These are phyloP conservation scores for Leccinellum luteum DNA, from an alignment of 768 basidiomycete species.

Conservation along the genomic window DNA sequence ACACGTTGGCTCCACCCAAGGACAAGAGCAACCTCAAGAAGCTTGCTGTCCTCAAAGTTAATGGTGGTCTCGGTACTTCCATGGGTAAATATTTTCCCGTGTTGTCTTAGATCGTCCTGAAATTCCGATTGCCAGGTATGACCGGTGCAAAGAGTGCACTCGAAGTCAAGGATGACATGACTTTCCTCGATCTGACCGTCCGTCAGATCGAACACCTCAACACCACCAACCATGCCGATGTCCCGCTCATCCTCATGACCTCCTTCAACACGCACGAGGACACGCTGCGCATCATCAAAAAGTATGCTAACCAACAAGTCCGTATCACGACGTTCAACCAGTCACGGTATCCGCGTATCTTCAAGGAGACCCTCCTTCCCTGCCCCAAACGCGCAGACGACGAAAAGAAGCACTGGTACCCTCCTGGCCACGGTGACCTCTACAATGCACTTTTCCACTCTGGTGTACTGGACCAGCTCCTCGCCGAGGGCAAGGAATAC, in stretches of 20 bases:
- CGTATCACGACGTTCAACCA: conserved; percentile 72
- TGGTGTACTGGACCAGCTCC: conserved; percentile 68
- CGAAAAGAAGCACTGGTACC: conserved; percentile 75
- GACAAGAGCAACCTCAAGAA: conserved; percentile 56
- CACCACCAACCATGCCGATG: conserved; percentile 57
- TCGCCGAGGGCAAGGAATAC: conserved; percentile 73
- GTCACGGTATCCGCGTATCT: conserved; percentile 71
- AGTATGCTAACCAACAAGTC: conserved; percentile 77
- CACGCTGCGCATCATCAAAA: conserved; percentile 74
- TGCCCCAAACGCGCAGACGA: conserved; percentile 53
- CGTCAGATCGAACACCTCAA: conserved; percentile 71
- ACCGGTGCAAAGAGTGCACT: conserved; percentile 68
- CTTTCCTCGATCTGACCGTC: conserved; percentile 64
- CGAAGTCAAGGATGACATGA: conserved; percentile 73
- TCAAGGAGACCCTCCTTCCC: conserved; percentile 65
- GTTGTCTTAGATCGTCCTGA: conserved; percentile 1
- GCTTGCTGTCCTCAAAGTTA: conserved; percentile 76
- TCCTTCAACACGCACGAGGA: conserved; percentile 82
- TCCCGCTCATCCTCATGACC: conserved; percentile 80
- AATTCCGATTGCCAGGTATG: conserved; percentile 38
- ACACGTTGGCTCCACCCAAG: conserved; percentile 42
- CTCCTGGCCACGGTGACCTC: conserved; percentile 73
- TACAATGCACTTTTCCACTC: conserved; percentile 71
- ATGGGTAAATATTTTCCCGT: conserved; percentile 39
- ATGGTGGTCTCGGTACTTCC: conserved; percentile 71